phyloP scores from a whole-genome alignment of 345 rosid genomes.

The Anacardium occidentale region DNA sequence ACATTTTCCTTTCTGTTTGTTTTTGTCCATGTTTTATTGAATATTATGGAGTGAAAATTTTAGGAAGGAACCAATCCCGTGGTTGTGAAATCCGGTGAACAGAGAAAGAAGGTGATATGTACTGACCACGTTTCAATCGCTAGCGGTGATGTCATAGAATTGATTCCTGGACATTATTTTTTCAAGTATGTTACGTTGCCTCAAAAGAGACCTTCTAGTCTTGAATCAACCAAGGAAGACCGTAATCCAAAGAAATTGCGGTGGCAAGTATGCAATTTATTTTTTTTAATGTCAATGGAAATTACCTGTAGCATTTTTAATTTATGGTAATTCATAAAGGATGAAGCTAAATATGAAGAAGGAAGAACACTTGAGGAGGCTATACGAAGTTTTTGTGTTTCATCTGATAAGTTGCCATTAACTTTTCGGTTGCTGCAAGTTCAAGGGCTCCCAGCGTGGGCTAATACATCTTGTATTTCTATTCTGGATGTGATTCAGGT shows the following conservation, averaged over 20 bases:
- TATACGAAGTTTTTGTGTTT: constrained; percentile 47
- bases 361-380: constrained; percentile 38
- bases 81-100: constrained; percentile 56
- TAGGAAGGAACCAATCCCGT: constrained; percentile 90
- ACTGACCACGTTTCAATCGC: constrained; percentile 41
- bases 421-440: constrained; percentile 74
- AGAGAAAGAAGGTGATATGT: constrained; percentile 55
- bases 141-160: constrained; percentile 65
- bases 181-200: constrained; percentile 48
- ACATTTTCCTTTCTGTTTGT: background rate
- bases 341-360: constrained; percentile 17
- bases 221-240: constrained; percentile 18
- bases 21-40: background rate
- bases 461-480: constrained; percentile 84
- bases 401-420: constrained; percentile 39
- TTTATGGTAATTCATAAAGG: constrained; percentile 26
- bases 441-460: constrained; percentile 79
- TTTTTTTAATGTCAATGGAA: no score
- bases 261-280: constrained; percentile 23
- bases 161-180: constrained; percentile 79
- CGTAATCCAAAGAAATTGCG: constrained; percentile 48
- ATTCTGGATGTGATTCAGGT: constrained; percentile 86
- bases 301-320: no score
- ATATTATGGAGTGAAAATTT: background rate
- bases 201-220: constrained; percentile 32